Conservation (phyloP, 441 rosid species). For the Arabidopsis hybrid region DNA sequence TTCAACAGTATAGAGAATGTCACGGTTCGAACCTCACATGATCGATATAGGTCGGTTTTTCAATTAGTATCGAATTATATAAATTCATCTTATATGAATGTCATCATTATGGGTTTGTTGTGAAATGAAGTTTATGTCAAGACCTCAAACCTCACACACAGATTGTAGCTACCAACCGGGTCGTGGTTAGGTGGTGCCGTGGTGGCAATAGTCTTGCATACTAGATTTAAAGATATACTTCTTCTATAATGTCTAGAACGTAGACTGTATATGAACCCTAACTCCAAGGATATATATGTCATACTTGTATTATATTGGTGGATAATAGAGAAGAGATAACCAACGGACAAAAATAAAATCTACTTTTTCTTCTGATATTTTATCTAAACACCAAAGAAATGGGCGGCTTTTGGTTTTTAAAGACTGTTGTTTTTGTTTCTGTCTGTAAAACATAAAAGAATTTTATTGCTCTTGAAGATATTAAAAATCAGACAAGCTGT, state of each 20-base stretch:
- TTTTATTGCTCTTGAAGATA: slow-evolving; percentile 17
- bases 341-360: slow-evolving; percentile 38
- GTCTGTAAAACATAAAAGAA: slow-evolving; percentile 17
- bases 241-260: neutral
- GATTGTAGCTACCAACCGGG: slow-evolving; percentile 6
- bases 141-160: slow-evolving; percentile 7
- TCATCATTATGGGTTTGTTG: no score
- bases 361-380: slow-evolving; percentile 22
- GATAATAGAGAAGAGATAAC: slow-evolving; percentile 23
- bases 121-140: no score
- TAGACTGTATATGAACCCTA: slow-evolving; percentile 4
- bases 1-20: slow-evolving; percentile 6
- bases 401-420: slow-evolving; percentile 39
- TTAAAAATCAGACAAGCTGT: slow-evolving; percentile 20
- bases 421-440: slow-evolving; percentile 27
- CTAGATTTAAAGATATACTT: neutral
- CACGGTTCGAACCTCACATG: neutral
- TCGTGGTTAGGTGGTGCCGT: neutral
- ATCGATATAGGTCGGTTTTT: neutral
- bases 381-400: slow-evolving; percentile 23
- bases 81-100: neutral
- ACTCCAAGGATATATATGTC: neutral
- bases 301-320: slow-evolving; percentile 13
- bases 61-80: neutral
- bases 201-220: slow-evolving; percentile 5